Evolutionary conservation across 345 rosid genomes (phyloP), one percentile per base, ranked within the genome.

Genomic region (Eutrema heterophyllum): DNA sequence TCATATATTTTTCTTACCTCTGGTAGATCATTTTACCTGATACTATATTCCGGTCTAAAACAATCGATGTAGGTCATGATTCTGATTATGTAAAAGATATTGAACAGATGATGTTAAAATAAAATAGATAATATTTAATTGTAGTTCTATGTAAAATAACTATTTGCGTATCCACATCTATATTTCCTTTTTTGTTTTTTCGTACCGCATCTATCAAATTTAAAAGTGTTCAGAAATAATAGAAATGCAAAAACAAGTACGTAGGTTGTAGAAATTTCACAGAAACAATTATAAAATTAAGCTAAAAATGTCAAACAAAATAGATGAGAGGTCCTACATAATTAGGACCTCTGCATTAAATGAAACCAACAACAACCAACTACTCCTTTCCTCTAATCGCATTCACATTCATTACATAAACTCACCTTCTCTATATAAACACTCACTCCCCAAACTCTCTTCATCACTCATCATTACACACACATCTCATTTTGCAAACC

Each of bases 321-420:
- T 21, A 55, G 64, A 54, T 7, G 21, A 57, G 8, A 9, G 40
- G 50, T 54, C 61, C 61, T 35, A 35, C 38, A 2, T 66, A 38
- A 21, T 1, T 21, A 26, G 49, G 44, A 66, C 67, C 60, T 66
- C 44, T 9, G 53, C 69, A 69, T 68, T 69, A 68, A 76, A 45
- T 62, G 44, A 62, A 52, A 16, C 15, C 75, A 60, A 60, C 74
- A 67, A 61, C 54, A 51, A 52, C 75, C 9, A 75, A 61, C 74
- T 26, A 76, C 58, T 9, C 57, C 15, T 12, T 39, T 13, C 56
- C 63, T 40, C 46, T 26, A 24, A 51, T 52, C 26, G 16, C 60
- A 9, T 67, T 27, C 62, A 52, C 62, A 67, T 15, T 15, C 49
- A 26, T 51, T 27, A 53, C 52, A 53, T 53, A n/a, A 40, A 26